Base-by-base conservation (phyloP, 169 alveolate species). In the Plasmodium knowlesi region DNA sequence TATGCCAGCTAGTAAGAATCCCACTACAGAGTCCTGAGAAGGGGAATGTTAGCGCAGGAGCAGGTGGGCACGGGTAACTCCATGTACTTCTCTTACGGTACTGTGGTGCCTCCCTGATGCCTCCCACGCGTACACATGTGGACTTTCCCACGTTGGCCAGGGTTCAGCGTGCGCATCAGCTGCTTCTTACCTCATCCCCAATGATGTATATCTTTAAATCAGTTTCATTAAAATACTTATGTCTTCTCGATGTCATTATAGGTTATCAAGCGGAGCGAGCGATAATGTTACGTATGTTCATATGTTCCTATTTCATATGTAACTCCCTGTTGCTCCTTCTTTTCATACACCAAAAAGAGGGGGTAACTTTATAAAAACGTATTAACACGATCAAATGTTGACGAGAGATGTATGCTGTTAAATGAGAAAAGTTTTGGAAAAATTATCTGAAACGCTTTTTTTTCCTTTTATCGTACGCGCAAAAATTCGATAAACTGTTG, bases 11-110 rank as follows among this genome's bases (percentile, higher is more conserved):
- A 96, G 84, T 73, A 96, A 91, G 92, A 96, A 96, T 37, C 97
- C 97, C 25, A 96, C 96, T 50, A 96, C 97, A 34, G 97, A 94
- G 81, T 96, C 97, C 97, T 96, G 92, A 54, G 91, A 54, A 57
- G 41, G n/a, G 19, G 71, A 57, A 19, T 5, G 37, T 25, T 50
- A 34, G 39, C n/a, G 53, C 12, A 61, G 34, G 81, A 12, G 41
- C 22, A 39, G 39, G 43, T 39, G 57, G 10, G 76, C 30, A 67
- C 37, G 37, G 14, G 76, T 67, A 67, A 67, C 16, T 67, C 61
- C 61, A 67, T 67, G n/a, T 67, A 67, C 41, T 67, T n/a, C 41
- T 67, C 14, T 67, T 5, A n/a, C 37, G 41, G 14, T 25, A 67
- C n/a, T 19, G 30, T 19, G 30, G 76, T n/a, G 76, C 4, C 22